Base-by-base conservation (phyloP, 2,329 filamentous ascomycete species). In the Malbranchea zuffiana region DNA sequence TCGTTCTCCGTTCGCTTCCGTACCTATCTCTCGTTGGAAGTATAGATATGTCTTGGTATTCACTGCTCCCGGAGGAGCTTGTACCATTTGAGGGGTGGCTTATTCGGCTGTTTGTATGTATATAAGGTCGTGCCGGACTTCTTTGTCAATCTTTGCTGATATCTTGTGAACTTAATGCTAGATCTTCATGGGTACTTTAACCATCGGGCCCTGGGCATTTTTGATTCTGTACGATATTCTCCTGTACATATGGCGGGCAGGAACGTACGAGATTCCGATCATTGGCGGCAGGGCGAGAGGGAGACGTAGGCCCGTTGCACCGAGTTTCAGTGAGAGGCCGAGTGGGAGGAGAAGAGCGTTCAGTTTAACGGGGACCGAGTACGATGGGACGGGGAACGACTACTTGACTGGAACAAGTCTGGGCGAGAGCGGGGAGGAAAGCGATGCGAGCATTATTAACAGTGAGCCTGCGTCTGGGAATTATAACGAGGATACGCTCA, bases 211-310 rank as follows among this genome's bases (percentile, higher is more conserved):
- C 7, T 82, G 77, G 74, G 56, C 69, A 4, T 59, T 71, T 16
- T 56, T 81, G 23, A 61, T 82, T 44, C 38, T 75, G 44, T 80
- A 80, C 61, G 78, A 82, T 52, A 54, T 78, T 37, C 44, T 71
- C 16, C 65, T 80, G 27, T 82, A 79, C 56, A 45, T 74, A 40
- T 71, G 69, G 54, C 74, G 78, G 42, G 63, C 69, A 10, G 50
- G 68, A 8, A 66, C 67, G 27, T 73, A 78, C 54, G 69, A 78
- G 42, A 56, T 79, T 2, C 76, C 76, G 1, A 52, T 71, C 19
- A 48, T 78, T 31, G 77, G 76, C 3, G 76, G 77, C 4, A 62
- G 75, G 46, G 75, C 75, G 21, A 64, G 69, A 40, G 75, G 76
- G 4, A 66, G 68, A 46, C 65, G 67, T 40, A 63, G 73, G 43